Evolutionary conservation across 345 rosid genomes (phyloP), one percentile per base, ranked within the genome.

Genomic region (Pugionium dolabratum): DNA sequence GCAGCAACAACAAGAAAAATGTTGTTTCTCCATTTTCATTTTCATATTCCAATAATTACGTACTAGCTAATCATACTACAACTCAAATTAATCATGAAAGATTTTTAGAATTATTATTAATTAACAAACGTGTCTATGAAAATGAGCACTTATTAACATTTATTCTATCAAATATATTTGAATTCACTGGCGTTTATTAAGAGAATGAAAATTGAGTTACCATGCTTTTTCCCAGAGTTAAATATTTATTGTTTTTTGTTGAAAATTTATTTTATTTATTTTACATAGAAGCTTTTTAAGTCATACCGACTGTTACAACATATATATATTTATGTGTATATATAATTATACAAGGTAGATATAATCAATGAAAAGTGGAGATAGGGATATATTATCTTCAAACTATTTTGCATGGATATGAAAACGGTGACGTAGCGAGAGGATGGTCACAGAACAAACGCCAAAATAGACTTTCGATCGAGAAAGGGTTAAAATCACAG

Each of bases 351-450:
- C 7, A 36, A 51, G 32, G 25, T 64, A 64, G 67, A 66, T 66
- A 55, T 60, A 44, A 52, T 66, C 58, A 54, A 73, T 67, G 53
- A 66, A 67, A 60, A 67, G 67, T 53, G 46, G 18, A 59, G 72
- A 73, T 54, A 61, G 56, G 57, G 62, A 67, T 67, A 66, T 73
- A 67, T 74, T 73, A 54, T 66, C 64, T 60, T 54, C 63, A 60
- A 60, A 59, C 35, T 54, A 66, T 53, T 59, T 74, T 74, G 77
- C 77, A 74, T 74, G 77, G 77, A 74, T 58, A 67, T 74, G 69
- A 74, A 73, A 74, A 74, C 69, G 64, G 64, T 74, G 77, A 74
- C 77, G 77, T 74, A 40, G 77, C 69, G 40, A 46, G 77, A 66
- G 73, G 77, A 74, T 74, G 73, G 72, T 74, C 77, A 74, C 77